Percentiles rank a stretch among this genome's conserved stretches.
Conservation (phyloP, 148 eudicot genomes). For the Cornus florida region DNA sequence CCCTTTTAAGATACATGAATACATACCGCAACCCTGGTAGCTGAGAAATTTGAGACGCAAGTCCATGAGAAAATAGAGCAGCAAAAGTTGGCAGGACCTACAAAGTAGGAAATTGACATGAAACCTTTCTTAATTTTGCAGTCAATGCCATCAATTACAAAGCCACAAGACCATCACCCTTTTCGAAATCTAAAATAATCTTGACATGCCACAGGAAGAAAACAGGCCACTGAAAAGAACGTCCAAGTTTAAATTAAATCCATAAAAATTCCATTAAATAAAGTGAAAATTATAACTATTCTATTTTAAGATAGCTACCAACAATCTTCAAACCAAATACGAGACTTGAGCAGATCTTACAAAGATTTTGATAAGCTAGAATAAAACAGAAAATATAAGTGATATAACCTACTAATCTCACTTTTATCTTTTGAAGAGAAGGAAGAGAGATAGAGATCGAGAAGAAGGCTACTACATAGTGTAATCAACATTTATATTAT, state of each 20-base stretch:
- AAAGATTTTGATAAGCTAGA: neutral
- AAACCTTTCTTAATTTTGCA: neutral
- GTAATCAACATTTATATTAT: no score
- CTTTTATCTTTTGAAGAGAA: no score
- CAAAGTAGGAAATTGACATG: slow-evolving; percentile 9
- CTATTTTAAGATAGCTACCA: neutral
- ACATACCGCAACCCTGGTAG: slow-evolving; percentile 79
- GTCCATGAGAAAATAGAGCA: slow-evolving; percentile 47
- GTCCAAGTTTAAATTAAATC: neutral
- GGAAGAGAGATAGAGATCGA: no score
- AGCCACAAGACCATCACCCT: neutral
- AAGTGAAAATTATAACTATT: neutral
- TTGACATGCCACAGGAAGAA: neutral
- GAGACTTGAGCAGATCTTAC: neutral
- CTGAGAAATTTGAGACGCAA: slow-evolving; percentile 30
- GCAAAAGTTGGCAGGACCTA: slow-evolving; percentile 96
- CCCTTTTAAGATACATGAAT: neutral
- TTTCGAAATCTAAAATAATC: neutral
- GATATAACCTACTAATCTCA: neutral
- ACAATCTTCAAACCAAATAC: neutral
- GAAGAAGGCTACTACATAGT: no score
- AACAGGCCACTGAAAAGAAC: neutral
- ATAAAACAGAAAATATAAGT: neutral
- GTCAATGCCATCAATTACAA: neutral
- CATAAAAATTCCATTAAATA: neutral